Evolutionary conservation across 371 early-diverging fungal genomes (phyloP).

Genomic region (Mucor indicus): DNA sequence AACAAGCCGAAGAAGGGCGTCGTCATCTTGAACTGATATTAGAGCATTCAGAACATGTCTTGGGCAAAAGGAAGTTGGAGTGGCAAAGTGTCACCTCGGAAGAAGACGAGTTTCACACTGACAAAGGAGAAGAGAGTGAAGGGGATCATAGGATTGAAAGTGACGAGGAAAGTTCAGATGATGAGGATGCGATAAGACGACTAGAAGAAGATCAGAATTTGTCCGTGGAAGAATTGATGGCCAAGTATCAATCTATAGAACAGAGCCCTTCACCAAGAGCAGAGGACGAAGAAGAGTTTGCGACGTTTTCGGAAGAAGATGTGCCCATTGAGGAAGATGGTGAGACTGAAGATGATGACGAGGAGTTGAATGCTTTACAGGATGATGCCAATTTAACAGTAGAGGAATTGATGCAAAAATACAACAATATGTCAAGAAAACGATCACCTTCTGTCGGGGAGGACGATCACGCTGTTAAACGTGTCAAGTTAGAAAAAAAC

Average conservation of each 20-base stretch:
- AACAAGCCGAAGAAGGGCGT: conserved; percentile 60
- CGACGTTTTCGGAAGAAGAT: conserved; percentile 10
- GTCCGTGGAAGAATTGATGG: conserved; percentile 59
- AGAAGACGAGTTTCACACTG: conserved; percentile 7
- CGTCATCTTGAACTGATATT: conserved; percentile 65
- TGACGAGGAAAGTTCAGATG: conserved; percentile 25
- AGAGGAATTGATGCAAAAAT: conserved; percentile 53
- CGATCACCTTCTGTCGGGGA: not conserved
- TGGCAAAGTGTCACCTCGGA: not conserved
- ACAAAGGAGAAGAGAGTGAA: conserved; percentile 24
- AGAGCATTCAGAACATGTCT: conserved; percentile 69
- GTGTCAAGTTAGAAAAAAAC: not conserved
- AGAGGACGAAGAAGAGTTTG: conserved; percentile 9
- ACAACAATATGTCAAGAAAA: conserved; percentile 18
- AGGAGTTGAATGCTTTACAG: conserved; percentile 47
- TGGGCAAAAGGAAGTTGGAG: conserved; percentile 66
- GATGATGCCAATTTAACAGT: conserved; percentile 57
- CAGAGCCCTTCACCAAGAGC: not conserved
- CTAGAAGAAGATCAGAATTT: conserved; percentile 38
- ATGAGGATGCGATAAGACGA: conserved; percentile 32
- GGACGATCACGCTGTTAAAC: not conserved
- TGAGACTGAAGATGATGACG: conserved; percentile 50
- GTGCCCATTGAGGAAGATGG: conserved; percentile 35
- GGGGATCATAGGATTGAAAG: conserved; percentile 38
- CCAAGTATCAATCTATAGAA: conserved; percentile 26